phyloP scores from a whole-genome alignment of 768 basidiomycete species.

The Termitomyces sp. region DNA sequence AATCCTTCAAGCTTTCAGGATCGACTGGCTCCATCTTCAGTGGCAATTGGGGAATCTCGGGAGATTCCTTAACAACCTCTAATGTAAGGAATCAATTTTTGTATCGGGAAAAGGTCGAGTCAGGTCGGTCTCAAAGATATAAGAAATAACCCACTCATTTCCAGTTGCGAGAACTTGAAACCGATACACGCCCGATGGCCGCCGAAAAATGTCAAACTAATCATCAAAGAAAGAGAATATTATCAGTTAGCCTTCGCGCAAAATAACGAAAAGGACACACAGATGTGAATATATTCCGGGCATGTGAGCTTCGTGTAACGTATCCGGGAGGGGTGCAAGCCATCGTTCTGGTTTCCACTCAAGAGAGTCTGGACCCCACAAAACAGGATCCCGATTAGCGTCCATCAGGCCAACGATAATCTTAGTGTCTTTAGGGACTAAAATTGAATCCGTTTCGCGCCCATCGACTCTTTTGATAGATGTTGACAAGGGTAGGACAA shows the following conservation, averaged over 20 bases:
- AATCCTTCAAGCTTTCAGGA: no score
- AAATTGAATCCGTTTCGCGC: constrained; percentile 19
- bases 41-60: no score
- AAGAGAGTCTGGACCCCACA: background rate
- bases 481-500: background rate
- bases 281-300: constrained; percentile 29
- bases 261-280: constrained; percentile 25
- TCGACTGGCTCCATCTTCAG: no score
- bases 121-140: background rate
- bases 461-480: background rate
- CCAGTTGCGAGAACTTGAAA: constrained; percentile 34
- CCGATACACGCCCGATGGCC: constrained; percentile 33
- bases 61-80: no score
- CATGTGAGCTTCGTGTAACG: constrained; percentile 24
- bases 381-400: constrained; percentile 1
- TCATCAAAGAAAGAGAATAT: constrained; percentile 20
- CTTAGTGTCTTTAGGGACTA: constrained; percentile 20
- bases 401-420: background rate
- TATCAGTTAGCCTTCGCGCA: background rate
- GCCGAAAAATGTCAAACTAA: constrained; percentile 32
- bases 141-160: constrained; percentile 35
- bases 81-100: background rate
- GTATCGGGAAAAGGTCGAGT: background rate
- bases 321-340: constrained; percentile 30
- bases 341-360: constrained; percentile 19